Evolutionary conservation across 345 rosid genomes (phyloP).

Genomic region (Salix purpurea): DNA sequence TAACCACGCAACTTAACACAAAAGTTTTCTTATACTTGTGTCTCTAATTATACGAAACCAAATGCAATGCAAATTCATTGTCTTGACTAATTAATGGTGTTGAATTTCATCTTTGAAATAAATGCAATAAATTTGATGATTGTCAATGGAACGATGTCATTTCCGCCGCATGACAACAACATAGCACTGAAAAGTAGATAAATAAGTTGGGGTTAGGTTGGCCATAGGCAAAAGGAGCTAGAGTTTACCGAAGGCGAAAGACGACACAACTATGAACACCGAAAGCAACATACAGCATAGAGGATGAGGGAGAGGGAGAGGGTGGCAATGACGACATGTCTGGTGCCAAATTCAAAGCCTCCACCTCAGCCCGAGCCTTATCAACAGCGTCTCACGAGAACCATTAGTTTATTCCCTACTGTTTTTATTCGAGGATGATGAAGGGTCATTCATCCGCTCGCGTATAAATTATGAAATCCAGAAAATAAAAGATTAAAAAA

Average conservation of each 20-base stretch:
- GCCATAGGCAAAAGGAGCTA: not conserved
- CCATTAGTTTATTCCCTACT: not conserved
- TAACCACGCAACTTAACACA: not conserved
- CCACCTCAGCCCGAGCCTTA: not conserved
- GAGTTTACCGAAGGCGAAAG: not conserved
- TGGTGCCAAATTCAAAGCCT: not conserved
- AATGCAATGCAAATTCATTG: not conserved
- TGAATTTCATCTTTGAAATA: not conserved
- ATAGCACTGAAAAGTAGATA: not conserved
- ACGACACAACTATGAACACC: not conserved
- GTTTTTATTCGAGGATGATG: not conserved
- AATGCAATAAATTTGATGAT: not conserved
- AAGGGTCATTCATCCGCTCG: not conserved
- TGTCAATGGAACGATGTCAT: not conserved
- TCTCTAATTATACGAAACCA: not conserved
- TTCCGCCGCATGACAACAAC: not conserved
- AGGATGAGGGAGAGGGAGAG: not conserved
- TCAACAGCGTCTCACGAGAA: not conserved
- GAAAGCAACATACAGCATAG: not conserved
- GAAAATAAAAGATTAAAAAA: not conserved
- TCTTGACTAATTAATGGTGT: no score
- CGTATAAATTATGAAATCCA: not conserved
- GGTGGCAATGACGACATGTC: not conserved
- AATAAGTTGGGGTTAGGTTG: not conserved
- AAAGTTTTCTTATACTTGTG: no score